Evolutionary conservation across 805 yeast species (phyloP), one percentile per base, ranked within the genome.

Genomic region (Candida insectorum): DNA sequence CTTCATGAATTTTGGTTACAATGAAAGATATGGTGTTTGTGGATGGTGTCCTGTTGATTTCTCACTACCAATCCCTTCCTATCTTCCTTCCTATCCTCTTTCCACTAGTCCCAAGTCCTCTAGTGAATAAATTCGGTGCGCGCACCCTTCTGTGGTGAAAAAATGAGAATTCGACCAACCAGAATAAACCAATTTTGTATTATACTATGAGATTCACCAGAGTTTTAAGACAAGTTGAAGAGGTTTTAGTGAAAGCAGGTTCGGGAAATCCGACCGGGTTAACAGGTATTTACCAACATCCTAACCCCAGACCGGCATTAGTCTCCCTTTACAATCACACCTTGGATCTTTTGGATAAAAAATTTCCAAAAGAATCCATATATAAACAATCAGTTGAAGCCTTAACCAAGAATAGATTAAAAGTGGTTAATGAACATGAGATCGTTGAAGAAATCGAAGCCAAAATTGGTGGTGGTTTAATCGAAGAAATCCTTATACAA

Each of bases 261-360:
- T 62, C 65, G 23, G 88, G 87, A 0, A 66, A 77, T 48, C 91
- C 91, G 19, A 86, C 94, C 14, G 95, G 95, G 44, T 48, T 86
- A 41, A 75, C 95, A 3, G 94, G 93, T 2, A 58, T 86, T 42
- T 70, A 63, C 51, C 84, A 81, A 56, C 93, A 85, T 58, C 94
- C 95, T 31, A 74, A 81, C 54, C 94, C 95, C 34, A 75, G 86
- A 56, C 89, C 91, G 2, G 85, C 88, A 3, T 68, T 86, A 48
- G 64, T 77, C 37, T 73, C 82, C 23, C 64, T 86, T 28, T 86
- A 86, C 64, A 75, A 74, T 45, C 75, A 81, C 37, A 86, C 95
- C 2, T 64, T 85, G 49, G 58, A 62, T 25, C 69, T 74, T 28
- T 64, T 85, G 48, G 62, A 71, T 24, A 69, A 65, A 24, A 73